A percentile compares a stretch with the other conserved stretches of the same genome.
Conservation (phyloP, 208 protist genomes). For the Acanthamoeba royreba region DNA sequence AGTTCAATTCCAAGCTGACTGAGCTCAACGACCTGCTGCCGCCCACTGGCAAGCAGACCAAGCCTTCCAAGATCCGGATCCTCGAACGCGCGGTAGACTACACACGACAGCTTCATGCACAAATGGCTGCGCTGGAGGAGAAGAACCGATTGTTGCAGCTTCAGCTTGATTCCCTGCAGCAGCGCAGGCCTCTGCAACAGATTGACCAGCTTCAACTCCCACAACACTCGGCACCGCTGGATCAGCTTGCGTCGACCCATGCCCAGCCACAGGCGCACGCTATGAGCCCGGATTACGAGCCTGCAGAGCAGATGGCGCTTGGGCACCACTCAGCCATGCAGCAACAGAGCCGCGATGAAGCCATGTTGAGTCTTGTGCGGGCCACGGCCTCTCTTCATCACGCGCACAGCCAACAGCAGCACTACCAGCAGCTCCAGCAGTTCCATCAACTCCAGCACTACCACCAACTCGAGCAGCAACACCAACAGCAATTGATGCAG, state of each 20-base stretch:
- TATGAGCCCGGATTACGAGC: no score
- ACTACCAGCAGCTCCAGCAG: background rate
- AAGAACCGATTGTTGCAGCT: background rate
- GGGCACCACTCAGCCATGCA: no score
- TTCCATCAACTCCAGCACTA: background rate
- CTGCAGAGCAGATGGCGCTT: no score
- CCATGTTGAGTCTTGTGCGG: background rate
- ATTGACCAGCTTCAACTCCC: background rate
- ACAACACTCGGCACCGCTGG: background rate
- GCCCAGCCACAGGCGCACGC: background rate
- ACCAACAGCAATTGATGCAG: background rate
- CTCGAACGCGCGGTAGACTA: constrained; percentile 7
- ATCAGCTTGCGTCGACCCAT: background rate
- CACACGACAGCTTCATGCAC: background rate
- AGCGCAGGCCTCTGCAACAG: background rate
- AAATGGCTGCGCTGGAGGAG: background rate
- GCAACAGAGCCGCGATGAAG: background rate
- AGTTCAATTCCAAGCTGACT: constrained; percentile 28
- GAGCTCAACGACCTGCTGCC: constrained; percentile 38
- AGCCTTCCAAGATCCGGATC: constrained; percentile 4
- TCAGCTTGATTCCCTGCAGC: background rate
- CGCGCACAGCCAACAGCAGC: background rate
- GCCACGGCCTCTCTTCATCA: background rate
- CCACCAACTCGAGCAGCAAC: background rate
- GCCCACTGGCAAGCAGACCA: background rate